These are phyloP conservation scores for Trichosporon coremiiforme DNA, from an alignment of 1,284 basidiomycete genomes.

Conservation along the genomic window DNA sequence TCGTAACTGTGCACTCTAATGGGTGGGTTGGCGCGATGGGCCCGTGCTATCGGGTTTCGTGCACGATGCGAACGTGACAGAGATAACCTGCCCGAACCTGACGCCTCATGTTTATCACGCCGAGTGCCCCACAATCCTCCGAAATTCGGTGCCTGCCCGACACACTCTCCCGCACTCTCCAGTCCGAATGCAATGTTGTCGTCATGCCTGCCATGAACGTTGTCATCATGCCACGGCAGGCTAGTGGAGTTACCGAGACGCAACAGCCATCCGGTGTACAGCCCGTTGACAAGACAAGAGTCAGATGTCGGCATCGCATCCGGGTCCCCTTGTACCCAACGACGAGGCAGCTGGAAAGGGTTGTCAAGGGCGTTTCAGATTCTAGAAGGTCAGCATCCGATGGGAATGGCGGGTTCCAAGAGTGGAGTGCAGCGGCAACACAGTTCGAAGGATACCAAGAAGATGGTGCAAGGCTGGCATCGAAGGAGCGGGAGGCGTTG, in stretches of 20 bases:
- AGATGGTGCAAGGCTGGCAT: neutral
- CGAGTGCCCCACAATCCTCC: constrained; percentile 9
- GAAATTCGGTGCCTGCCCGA: neutral
- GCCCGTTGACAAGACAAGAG: neutral
- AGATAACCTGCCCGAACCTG: neutral
- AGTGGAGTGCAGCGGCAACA: neutral
- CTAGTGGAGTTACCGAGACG: neutral
- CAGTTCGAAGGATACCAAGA: too few relatives aligned
- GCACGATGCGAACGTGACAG: neutral
- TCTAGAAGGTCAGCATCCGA: neutral
- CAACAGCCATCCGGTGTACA: neutral
- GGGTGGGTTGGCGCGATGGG: neutral
- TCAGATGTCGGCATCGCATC: neutral
- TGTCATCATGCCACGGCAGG: neutral
- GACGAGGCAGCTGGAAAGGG: neutral
- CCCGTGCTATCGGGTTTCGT: neutral
- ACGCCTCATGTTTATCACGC: neutral
- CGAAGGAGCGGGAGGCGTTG: neutral
- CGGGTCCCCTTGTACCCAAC: neutral
- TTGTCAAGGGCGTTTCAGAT: neutral
- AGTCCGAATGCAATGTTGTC: constrained; percentile 6
- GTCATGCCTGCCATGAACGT: neutral
- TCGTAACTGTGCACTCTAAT: neutral
- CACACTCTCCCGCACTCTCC: neutral
- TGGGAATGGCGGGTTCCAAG: constrained; percentile 12